phyloP scores from a whole-genome alignment of 306 rosid genomes.

The Comarum palustre region DNA sequence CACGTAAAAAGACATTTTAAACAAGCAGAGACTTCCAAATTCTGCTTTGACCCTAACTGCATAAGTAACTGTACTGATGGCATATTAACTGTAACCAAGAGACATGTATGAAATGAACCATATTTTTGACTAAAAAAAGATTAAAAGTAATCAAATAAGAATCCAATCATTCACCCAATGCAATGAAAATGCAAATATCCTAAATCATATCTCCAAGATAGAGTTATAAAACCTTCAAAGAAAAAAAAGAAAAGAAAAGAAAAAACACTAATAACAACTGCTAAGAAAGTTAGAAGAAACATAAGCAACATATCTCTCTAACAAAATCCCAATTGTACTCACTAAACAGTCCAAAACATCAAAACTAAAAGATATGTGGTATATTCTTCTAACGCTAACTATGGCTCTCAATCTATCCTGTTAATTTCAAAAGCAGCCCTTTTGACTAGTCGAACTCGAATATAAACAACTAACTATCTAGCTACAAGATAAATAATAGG shows the following conservation, averaged over 20 bases:
- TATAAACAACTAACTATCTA: too few species aligned
- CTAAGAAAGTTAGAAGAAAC: background rate
- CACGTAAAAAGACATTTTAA: background rate
- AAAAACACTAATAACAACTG: background rate
- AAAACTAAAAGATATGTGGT: background rate
- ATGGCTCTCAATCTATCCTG: too few species aligned
- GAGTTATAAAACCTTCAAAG: background rate
- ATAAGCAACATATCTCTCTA: background rate
- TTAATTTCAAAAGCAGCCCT: too few species aligned
- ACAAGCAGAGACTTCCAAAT: background rate
- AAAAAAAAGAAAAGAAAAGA: too few species aligned
- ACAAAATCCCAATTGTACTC: background rate
- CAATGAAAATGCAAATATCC: background rate
- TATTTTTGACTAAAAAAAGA: background rate
- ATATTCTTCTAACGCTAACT: background rate
- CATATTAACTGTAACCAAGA: background rate
- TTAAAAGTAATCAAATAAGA: background rate
- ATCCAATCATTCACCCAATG: background rate
- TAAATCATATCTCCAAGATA: background rate
- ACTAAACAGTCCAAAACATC: background rate
- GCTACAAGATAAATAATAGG: too few species aligned
- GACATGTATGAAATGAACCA: background rate
- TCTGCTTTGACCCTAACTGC: background rate
- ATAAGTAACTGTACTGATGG: background rate
- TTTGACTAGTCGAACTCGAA: too few species aligned